Evolutionary conservation across 225 moss, liverwort and hornwort species (phyloP).

Genomic region (Pleurozium schreberi): DNA sequence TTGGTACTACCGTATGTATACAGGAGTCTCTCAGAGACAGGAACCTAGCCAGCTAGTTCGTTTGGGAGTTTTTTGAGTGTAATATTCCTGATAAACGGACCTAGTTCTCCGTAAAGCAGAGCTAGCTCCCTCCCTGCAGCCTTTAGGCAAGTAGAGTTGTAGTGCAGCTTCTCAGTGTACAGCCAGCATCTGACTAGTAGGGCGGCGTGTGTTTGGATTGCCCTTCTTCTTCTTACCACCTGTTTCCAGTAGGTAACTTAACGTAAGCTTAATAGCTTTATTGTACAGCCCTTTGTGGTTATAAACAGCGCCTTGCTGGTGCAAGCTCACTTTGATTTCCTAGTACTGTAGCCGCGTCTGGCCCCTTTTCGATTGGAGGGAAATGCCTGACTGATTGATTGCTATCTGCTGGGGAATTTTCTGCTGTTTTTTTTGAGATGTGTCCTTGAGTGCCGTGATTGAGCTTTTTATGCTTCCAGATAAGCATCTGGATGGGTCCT

Average conservation of each 20-base stretch:
- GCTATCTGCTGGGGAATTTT: background rate
- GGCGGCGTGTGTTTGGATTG: background rate
- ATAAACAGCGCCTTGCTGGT: background rate
- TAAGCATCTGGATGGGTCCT: background rate
- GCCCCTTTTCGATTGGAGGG: background rate
- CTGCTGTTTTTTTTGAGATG: background rate
- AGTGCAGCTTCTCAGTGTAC: background rate
- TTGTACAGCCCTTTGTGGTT: conserved; percentile 21
- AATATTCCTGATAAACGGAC: conserved; percentile 11
- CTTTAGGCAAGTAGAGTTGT: too few species aligned
- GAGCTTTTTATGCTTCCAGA: background rate
- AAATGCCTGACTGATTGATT: background rate
- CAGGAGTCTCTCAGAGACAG: conserved; percentile 7
- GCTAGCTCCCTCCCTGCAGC: background rate
- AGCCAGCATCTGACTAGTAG: background rate
- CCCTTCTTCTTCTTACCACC: background rate
- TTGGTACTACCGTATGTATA: background rate
- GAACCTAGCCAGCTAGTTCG: conserved; percentile 1
- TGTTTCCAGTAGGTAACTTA: background rate
- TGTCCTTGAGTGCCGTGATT: background rate
- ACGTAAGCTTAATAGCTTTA: background rate
- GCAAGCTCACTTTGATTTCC: background rate
- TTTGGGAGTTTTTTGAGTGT: conserved; percentile 18
- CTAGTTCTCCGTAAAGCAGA: background rate
- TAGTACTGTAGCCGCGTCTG: background rate